Evolutionary conservation across 768 basidiomycete genomes (phyloP).

Genomic region (Lanmaoa pseudosensibilis): DNA sequence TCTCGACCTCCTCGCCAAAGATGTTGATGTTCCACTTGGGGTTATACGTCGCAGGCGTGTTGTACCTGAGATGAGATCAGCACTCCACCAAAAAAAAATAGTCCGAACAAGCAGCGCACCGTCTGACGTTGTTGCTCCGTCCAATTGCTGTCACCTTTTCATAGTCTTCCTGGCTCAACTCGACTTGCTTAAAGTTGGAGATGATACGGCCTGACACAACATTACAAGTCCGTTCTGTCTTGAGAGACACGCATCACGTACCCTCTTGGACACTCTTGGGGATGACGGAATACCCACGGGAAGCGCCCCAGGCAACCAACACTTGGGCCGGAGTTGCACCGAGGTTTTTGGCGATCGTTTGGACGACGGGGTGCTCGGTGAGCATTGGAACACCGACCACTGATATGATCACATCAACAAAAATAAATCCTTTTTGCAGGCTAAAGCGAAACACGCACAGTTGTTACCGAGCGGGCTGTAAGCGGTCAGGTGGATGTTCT

Average conservation of each 20-base stretch:
- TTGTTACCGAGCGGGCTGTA: constrained; percentile 83
- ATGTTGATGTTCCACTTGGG: constrained; percentile 72
- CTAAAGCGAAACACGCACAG: constrained; percentile 40
- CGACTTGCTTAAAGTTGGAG: constrained; percentile 77
- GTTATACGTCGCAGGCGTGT: constrained; percentile 60
- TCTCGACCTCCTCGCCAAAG: constrained; percentile 65
- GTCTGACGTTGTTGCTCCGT: constrained; percentile 34
- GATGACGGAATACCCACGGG: constrained; percentile 79
- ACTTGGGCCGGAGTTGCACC: constrained; percentile 76
- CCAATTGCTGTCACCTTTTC: constrained; percentile 48
- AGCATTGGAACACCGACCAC: constrained; percentile 63
- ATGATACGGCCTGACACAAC: constrained; percentile 51
- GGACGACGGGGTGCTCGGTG: constrained; percentile 63
- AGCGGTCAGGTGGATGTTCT: constrained; percentile 70
- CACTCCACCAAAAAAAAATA: background rate
- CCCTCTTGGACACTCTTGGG: constrained; percentile 77
- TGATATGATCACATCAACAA: constrained; percentile 25
- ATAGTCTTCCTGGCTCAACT: constrained; percentile 65
- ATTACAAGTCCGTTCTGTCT: background rate
- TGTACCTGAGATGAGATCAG: constrained; percentile 35
- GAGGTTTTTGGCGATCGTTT: constrained; percentile 61
- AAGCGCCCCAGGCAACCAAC: constrained; percentile 75
- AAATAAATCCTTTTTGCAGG: background rate
- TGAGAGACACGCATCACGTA: constrained; percentile 20
- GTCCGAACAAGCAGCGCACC: constrained; percentile 22